Evolutionary conservation across 495 filamentous ascomycete species (phyloP).

Genomic region (Podospora anserina): DNA sequence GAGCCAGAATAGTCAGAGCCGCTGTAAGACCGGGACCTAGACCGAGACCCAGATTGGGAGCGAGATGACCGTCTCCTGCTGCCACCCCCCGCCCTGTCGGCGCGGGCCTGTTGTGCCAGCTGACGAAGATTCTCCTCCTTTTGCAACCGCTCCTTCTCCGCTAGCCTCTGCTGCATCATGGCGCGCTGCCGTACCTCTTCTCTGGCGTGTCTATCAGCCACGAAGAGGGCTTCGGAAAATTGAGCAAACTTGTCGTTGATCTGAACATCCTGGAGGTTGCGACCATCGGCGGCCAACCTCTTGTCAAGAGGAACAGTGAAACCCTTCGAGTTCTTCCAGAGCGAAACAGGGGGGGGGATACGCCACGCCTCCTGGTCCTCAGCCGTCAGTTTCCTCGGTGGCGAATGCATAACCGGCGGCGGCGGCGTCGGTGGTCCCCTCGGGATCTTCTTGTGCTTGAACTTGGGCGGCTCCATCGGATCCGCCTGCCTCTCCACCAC

Average conservation of each 20-base stretch:
- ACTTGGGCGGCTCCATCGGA: slow-evolving; percentile 97
- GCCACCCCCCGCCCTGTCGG: slow-evolving; percentile 62
- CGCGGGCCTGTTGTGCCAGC: slow-evolving; percentile 87
- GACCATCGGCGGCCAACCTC: slow-evolving; percentile 90
- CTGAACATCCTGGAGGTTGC: slow-evolving; percentile 87
- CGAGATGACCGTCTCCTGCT: slow-evolving; percentile 43
- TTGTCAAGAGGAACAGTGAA: slow-evolving; percentile 97
- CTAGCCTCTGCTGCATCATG: slow-evolving; percentile 92
- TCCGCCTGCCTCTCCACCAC: slow-evolving; percentile 89
- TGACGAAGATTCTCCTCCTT: slow-evolving; percentile 91
- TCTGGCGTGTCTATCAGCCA: slow-evolving; percentile 88
- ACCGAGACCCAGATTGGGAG: slow-evolving; percentile 47
- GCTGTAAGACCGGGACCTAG: slow-evolving; percentile 50
- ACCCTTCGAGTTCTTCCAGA: slow-evolving; percentile 99
- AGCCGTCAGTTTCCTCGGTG: slow-evolving; percentile 89
- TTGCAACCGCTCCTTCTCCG: slow-evolving; percentile 90
- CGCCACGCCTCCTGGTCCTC: slow-evolving; percentile 97
- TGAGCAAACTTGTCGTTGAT: slow-evolving; percentile 99
- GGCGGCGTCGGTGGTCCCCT: slow-evolving; percentile 90
- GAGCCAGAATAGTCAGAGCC: slow-evolving; percentile 56
- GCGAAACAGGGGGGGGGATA: slow-evolving; percentile 86
- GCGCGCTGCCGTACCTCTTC: slow-evolving; percentile 93
- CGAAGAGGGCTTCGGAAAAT: slow-evolving; percentile 90
- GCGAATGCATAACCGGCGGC: slow-evolving; percentile 92
- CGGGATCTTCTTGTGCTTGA: slow-evolving; percentile 98